Evolutionary conservation across 352 stramenopile genomes (phyloP).

Genomic region (Phytophthora pseudosyringae): DNA sequence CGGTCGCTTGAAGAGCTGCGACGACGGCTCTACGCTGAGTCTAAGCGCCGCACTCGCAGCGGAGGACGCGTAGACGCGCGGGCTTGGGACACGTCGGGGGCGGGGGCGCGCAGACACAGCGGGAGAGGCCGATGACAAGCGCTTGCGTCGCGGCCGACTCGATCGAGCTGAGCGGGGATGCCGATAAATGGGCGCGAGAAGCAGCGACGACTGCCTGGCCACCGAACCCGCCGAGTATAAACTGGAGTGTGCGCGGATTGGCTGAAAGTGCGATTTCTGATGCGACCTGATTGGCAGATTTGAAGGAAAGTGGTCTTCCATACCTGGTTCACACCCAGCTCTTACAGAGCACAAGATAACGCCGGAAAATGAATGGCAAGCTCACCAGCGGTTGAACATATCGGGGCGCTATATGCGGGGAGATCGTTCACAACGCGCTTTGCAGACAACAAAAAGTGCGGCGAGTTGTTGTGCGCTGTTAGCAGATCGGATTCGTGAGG

Average conservation of each 20-base stretch:
- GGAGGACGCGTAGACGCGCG: not conserved
- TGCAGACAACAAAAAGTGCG: not conserved
- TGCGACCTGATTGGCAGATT: slow-evolving; percentile 31
- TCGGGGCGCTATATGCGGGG: slow-evolving; percentile 15
- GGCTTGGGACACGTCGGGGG: not conserved
- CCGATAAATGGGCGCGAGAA: slow-evolving; percentile 34
- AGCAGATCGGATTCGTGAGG: no score
- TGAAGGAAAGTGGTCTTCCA: not conserved
- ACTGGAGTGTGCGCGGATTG: slow-evolving; percentile 24
- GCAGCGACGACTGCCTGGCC: slow-evolving; percentile 25
- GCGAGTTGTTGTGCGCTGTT: no score
- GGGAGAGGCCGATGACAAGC: slow-evolving; percentile 15
- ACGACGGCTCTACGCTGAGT: slow-evolving; percentile 11
- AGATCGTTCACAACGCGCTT: slow-evolving; percentile 8
- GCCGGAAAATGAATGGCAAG: slow-evolving; percentile 1
- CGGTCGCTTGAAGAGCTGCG: not conserved
- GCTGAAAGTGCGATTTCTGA: slow-evolving; percentile 29
- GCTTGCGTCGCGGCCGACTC: slow-evolving; percentile 14
- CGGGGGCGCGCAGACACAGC: slow-evolving; percentile 17
- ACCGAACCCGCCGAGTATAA: slow-evolving; percentile 19
- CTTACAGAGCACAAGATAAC: slow-evolving; percentile 8
- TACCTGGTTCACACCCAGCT: slow-evolving; percentile 21
- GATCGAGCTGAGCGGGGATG: slow-evolving; percentile 17
- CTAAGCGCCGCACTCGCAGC: slow-evolving; percentile 3
- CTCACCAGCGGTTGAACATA: slow-evolving; percentile 25